Conservation (phyloP, 768 basidiomycete genomes). For the Russula earlei region DNA sequence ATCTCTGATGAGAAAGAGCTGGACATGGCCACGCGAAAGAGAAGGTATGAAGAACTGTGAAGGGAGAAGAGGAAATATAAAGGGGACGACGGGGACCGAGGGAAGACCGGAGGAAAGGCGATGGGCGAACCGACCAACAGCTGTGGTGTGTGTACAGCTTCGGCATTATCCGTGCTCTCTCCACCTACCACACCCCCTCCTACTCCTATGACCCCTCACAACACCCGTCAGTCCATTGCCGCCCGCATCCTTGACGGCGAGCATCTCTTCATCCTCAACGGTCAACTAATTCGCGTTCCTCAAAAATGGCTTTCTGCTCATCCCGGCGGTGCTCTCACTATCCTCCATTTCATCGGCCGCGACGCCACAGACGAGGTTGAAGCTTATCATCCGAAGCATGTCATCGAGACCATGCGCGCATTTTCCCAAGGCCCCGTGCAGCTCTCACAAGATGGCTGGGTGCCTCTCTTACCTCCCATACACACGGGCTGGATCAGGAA, state of each 20-base stretch:
- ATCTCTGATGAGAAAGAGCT: constrained; percentile 4
- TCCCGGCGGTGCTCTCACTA: constrained; percentile 81
- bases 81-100: not conserved
- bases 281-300: constrained; percentile 56
- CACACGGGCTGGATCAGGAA: constrained; percentile 74
- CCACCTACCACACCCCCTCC: not conserved
- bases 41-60: not conserved
- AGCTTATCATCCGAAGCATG: constrained; percentile 71
- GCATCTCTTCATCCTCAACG: constrained; percentile 62
- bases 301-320: constrained; percentile 73
- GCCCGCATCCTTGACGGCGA: constrained; percentile 67
- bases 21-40: constrained; percentile 9
- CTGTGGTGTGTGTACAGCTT: not conserved
- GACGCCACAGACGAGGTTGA: constrained; percentile 93
- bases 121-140: too few species aligned
- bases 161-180: not conserved
- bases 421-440: constrained; percentile 68
- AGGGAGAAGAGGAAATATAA: not conserved
- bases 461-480: constrained; percentile 77
- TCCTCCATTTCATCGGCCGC: constrained; percentile 91
- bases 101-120: not conserved
- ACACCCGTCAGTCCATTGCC: constrained; percentile 46
- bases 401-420: constrained; percentile 43
- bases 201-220: not conserved
- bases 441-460: constrained; percentile 45